Evolutionary conservation across 768 basidiomycete genomes (phyloP).

Genomic region (Pisolithus marmoratus): DNA sequence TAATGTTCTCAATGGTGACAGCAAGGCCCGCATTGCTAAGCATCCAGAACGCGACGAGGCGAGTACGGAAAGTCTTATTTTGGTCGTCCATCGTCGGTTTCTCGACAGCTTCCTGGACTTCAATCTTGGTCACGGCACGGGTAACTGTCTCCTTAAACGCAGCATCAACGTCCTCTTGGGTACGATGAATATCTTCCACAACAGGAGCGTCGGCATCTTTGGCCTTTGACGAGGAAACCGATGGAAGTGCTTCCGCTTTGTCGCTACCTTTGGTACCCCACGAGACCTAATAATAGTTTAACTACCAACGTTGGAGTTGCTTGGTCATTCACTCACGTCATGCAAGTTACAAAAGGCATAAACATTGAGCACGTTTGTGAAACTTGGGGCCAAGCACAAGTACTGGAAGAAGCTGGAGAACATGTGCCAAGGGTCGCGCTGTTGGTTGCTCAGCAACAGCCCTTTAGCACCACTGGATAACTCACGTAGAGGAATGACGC

Average conservation of each 20-base stretch:
- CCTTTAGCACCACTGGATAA: slow-evolving; percentile 6
- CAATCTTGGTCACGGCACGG: slow-evolving; percentile 74
- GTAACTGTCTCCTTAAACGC: slow-evolving; percentile 90
- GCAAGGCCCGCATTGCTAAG: slow-evolving; percentile 63
- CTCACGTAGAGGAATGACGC: slow-evolving; percentile 84
- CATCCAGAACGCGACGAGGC: slow-evolving; percentile 82
- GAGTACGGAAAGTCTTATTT: slow-evolving; percentile 91
- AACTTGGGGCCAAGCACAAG: slow-evolving; percentile 83
- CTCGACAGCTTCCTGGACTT: slow-evolving; percentile 59
- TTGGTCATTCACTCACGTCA: slow-evolving; percentile 47
- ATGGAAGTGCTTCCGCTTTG: slow-evolving; percentile 88
- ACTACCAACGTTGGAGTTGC: background rate
- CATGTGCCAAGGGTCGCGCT: slow-evolving; percentile 99
- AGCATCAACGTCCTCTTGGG: slow-evolving; percentile 85
- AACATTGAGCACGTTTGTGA: slow-evolving; percentile 92
- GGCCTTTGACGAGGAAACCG: slow-evolving; percentile 78
- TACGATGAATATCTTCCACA: slow-evolving; percentile 79
- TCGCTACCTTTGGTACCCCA: slow-evolving; percentile 97
- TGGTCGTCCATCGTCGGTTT: slow-evolving; percentile 84
- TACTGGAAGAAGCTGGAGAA: slow-evolving; percentile 92
- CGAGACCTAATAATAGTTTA: slow-evolving; percentile 47
- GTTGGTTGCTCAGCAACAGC: slow-evolving; percentile 5
- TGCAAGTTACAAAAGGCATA: slow-evolving; percentile 98
- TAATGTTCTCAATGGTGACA: slow-evolving; percentile 71
- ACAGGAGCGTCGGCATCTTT: slow-evolving; percentile 71